Conservation (phyloP, 441 rosid species). For the Lepidium campestre region DNA sequence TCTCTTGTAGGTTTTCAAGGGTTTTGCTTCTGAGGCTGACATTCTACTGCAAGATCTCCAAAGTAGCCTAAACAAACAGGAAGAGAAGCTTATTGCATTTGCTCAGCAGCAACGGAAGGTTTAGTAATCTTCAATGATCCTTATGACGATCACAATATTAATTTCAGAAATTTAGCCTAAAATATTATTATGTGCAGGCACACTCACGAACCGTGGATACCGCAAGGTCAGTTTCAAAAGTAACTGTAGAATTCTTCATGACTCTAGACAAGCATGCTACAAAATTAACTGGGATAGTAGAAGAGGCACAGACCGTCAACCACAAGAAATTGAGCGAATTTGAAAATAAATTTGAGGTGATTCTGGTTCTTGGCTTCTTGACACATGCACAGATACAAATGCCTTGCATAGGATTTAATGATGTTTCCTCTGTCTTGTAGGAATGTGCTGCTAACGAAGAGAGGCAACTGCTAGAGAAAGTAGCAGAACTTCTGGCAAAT, state of each 20-base stretch:
- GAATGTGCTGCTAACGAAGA: constrained; percentile 75
- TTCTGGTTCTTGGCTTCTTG: constrained; percentile 7
- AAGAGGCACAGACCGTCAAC: constrained; percentile 78
- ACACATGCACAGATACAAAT: neutral
- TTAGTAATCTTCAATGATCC: constrained; percentile 7
- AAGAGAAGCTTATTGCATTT: constrained; percentile 68
- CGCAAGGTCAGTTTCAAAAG: constrained; percentile 73
- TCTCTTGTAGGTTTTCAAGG: constrained; percentile 70
- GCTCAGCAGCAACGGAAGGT: constrained; percentile 91
- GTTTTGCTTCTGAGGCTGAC: constrained; percentile 89
- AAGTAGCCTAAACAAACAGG: constrained; percentile 71
- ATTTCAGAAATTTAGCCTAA: neutral
- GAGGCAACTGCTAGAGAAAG: constrained; percentile 75
- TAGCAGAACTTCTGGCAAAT: constrained; percentile 76
- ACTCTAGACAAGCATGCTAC: constrained; percentile 70
- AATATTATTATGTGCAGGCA: constrained; percentile 44
- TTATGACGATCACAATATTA: neutral
- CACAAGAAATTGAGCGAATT: constrained; percentile 67
- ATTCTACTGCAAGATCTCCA: constrained; percentile 78
- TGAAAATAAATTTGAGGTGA: constrained; percentile 90
- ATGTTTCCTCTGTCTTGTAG: constrained; percentile 28
- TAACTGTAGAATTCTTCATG: constrained; percentile 65
- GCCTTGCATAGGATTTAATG: neutral
- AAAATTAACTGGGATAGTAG: constrained; percentile 61
- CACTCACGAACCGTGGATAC: constrained; percentile 80